Percentiles rank a stretch among this genome's conserved stretches.
Evolutionary conservation across 129 eudicot genomes (phyloP).

Genomic region (Helichrysum umbraculigerum): DNA sequence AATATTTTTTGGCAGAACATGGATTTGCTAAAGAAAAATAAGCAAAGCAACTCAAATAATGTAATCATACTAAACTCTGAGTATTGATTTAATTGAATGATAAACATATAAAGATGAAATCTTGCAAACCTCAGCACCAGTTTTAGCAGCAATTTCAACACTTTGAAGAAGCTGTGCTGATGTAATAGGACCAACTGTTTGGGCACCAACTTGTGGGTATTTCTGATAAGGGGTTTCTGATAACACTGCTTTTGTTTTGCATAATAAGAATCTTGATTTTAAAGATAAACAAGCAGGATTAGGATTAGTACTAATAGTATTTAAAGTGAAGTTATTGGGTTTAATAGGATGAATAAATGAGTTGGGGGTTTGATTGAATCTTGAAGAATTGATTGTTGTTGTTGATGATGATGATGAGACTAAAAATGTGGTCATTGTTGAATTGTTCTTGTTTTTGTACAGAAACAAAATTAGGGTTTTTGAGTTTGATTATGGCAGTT

Average conservation of each 20-base stretch:
- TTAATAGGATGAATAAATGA: conserved; percentile 25
- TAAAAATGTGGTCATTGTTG: conserved; percentile 36
- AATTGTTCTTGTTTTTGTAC: neutral
- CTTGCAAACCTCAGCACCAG: conserved; percentile 73
- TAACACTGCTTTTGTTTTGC: conserved; percentile 35
- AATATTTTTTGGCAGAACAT: neutral
- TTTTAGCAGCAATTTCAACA: conserved; percentile 77
- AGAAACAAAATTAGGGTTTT: neutral
- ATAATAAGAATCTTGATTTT: conserved; percentile 17
- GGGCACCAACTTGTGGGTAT: conserved; percentile 55
- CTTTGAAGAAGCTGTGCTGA: conserved; percentile 62
- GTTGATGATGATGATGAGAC: conserved; percentile 37
- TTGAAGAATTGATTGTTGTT: conserved; percentile 5
- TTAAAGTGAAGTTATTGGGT: conserved; percentile 10
- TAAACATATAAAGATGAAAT: neutral
- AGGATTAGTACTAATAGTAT: neutral
- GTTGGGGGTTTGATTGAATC: conserved; percentile 28
- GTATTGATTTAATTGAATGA: neutral
- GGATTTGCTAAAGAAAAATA: neutral
- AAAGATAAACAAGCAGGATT: neutral
- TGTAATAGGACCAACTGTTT: conserved; percentile 62
- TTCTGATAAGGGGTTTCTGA: conserved; percentile 43
- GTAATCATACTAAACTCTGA: neutral
- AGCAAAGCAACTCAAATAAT: neutral
- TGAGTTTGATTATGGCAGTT: neutral